phyloP scores from a whole-genome alignment of 1,284 basidiomycete species.

The Trichosporon coremiiforme region DNA sequence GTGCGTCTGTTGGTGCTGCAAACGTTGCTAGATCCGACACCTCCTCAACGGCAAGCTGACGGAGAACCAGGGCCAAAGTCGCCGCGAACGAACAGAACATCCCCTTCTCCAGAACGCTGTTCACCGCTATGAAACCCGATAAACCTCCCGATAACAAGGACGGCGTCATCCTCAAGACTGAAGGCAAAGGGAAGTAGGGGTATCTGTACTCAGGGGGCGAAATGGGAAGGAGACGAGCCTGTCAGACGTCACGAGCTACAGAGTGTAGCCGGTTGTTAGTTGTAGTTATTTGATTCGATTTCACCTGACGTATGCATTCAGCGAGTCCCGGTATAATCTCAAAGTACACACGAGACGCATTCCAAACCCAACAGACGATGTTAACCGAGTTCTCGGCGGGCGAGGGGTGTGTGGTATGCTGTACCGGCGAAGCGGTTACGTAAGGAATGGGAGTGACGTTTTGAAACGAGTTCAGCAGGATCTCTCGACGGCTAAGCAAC shows the following conservation, averaged over 20 bases:
- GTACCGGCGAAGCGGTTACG: background rate
- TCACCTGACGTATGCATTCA: background rate
- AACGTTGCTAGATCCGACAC: background rate
- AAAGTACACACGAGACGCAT: background rate
- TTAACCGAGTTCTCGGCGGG: too few species aligned
- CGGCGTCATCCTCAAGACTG: constrained; percentile 3
- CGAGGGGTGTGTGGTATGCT: background rate
- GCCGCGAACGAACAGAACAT: constrained; percentile 8
- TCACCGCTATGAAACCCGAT: constrained; percentile 9
- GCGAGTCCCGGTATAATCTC: background rate
- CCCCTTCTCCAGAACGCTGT: constrained; percentile 11
- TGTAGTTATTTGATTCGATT: background rate
- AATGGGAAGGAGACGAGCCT: too few species aligned
- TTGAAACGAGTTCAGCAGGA: constrained; percentile 11
- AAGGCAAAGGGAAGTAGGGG: background rate
- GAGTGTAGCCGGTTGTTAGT: background rate
- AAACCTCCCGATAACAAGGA: constrained; percentile 3
- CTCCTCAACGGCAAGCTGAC: constrained; percentile 16
- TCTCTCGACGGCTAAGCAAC: background rate
- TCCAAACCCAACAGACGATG: background rate
- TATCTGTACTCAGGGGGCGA: background rate
- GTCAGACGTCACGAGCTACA: background rate
- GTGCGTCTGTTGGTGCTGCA: constrained; percentile 21
- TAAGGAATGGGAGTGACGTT: constrained; percentile 10
- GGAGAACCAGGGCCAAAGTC: constrained; percentile 5